A percentile compares a stretch with the other conserved stretches of the same genome.
These are phyloP conservation scores for Phytophthora fragariaefolia DNA, from an alignment of 352 stramenopile genomes.

Conservation along the genomic window DNA sequence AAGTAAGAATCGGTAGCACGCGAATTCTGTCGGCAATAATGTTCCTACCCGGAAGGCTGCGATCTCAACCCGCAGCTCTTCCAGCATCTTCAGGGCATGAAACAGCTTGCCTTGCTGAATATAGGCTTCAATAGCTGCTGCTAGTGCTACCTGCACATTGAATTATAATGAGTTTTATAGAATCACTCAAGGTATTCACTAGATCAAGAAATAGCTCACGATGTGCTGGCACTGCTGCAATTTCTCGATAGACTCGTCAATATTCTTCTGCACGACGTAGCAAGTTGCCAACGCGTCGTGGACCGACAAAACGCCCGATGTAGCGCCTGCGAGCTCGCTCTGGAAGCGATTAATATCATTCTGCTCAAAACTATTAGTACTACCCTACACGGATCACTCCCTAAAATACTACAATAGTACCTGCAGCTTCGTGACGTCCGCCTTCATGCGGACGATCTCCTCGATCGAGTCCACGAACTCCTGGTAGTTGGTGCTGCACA, in stretches of 20 bases:
- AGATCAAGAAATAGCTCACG: slow-evolving; percentile 30
- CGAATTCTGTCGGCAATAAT: slow-evolving; percentile 1
- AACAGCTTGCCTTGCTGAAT: slow-evolving; percentile 79
- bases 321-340: slow-evolving; percentile 56
- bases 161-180: neutral
- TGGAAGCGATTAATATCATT: slow-evolving; percentile 74
- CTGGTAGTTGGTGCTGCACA: slow-evolving; percentile 81
- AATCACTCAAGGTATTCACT: neutral
- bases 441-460: slow-evolving; percentile 85
- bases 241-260: slow-evolving; percentile 83
- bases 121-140: slow-evolving; percentile 66
- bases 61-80: slow-evolving; percentile 76
- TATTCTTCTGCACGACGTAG: slow-evolving; percentile 66
- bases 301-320: slow-evolving; percentile 52
- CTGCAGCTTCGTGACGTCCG: slow-evolving; percentile 72
- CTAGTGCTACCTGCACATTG: slow-evolving; percentile 58
- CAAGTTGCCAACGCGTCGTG: slow-evolving; percentile 69
- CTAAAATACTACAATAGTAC: slow-evolving; percentile 17
- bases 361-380: slow-evolving; percentile 30
- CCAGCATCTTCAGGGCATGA: slow-evolving; percentile 78
- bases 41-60: slow-evolving; percentile 61
- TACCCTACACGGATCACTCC: neutral
- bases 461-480: slow-evolving; percentile 87
- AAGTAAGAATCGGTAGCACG: neutral
- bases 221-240: slow-evolving; percentile 85